Evolutionary conservation across 2,329 filamentous ascomycete genomes (phyloP).

Genomic region (Aspergillus ruber): DNA sequence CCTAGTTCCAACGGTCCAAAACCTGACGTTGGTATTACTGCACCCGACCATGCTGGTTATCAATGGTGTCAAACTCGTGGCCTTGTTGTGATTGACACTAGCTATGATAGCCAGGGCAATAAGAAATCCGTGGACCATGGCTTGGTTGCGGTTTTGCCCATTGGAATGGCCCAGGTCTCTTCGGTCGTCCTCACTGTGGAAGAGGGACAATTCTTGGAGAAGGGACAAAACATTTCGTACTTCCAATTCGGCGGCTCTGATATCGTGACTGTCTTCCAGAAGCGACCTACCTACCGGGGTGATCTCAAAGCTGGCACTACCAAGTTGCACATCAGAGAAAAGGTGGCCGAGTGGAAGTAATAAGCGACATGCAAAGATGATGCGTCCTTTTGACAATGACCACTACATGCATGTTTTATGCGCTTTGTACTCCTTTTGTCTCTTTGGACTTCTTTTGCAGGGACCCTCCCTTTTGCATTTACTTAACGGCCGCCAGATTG

Average conservation of each 20-base stretch:
- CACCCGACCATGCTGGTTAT: conserved; percentile 33
- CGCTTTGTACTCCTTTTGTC: too few species aligned
- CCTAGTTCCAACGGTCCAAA: neutral
- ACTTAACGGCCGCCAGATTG: too few species aligned
- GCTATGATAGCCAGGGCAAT: neutral
- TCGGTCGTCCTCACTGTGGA: conserved; percentile 29
- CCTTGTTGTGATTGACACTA: conserved; percentile 25
- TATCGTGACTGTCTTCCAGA: conserved; percentile 36
- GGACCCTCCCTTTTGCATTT: too few species aligned
- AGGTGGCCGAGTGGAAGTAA: conserved; percentile 1
- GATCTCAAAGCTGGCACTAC: neutral
- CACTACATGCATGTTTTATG: too few species aligned
- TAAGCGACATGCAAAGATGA: neutral
- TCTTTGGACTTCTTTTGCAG: too few species aligned
- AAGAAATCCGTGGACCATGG: conserved; percentile 19
- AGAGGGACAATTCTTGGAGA: conserved; percentile 22
- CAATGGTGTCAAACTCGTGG: conserved; percentile 38
- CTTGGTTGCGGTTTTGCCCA: conserved; percentile 37
- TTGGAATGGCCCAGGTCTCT: conserved; percentile 42
- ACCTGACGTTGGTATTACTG: conserved; percentile 13
- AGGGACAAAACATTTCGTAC: conserved; percentile 39
- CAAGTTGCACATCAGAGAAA: conserved; percentile 4
- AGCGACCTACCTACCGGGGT: conserved; percentile 2
- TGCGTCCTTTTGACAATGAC: too few species aligned
- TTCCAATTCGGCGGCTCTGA: conserved; percentile 44